Conservation (phyloP, 2,329 filamentous ascomycete genomes). For the Fusarium tjaetaba region DNA sequence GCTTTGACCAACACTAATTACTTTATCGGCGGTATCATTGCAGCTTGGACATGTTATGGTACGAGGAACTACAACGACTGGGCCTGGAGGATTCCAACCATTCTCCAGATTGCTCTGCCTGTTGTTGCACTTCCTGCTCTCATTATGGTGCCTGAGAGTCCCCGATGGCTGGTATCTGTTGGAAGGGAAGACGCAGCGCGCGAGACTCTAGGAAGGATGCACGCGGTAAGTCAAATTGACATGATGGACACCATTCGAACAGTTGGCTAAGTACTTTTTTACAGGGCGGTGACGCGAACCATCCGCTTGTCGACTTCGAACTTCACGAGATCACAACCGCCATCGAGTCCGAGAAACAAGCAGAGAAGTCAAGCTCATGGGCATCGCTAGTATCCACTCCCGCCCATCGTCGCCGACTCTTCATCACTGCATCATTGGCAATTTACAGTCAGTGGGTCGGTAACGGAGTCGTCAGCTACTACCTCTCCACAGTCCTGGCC, state of each 20-base stretch:
- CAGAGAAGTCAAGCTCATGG: slow-evolving; percentile 4
- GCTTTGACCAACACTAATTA: slow-evolving; percentile 17
- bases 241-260: accelerated
- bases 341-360: slow-evolving; percentile 15
- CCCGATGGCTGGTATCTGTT: background rate
- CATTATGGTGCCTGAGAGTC: slow-evolving; percentile 4
- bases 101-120: slow-evolving; percentile 5
- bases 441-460: slow-evolving; percentile 20
- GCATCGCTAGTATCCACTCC: slow-evolving; percentile 6
- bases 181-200: background rate
- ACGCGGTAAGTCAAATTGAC: background rate
- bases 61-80: slow-evolving; percentile 10
- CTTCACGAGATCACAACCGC: slow-evolving; percentile 17
- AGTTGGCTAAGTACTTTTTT: background rate
- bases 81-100: slow-evolving; percentile 4
- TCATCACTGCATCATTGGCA: slow-evolving; percentile 6
- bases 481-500: background rate
- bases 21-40: slow-evolving; percentile 14
- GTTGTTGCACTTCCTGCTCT: slow-evolving; percentile 3
- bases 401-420: slow-evolving; percentile 8
- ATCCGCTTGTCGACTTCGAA: slow-evolving; percentile 13
- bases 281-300: slow-evolving; percentile 6
- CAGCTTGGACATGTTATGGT: slow-evolving; percentile 12
- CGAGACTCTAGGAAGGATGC: background rate
- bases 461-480: slow-evolving; percentile 21